Conservation (phyloP, 108 stramenopile genomes). For the Cyclotella distinguenda region DNA sequence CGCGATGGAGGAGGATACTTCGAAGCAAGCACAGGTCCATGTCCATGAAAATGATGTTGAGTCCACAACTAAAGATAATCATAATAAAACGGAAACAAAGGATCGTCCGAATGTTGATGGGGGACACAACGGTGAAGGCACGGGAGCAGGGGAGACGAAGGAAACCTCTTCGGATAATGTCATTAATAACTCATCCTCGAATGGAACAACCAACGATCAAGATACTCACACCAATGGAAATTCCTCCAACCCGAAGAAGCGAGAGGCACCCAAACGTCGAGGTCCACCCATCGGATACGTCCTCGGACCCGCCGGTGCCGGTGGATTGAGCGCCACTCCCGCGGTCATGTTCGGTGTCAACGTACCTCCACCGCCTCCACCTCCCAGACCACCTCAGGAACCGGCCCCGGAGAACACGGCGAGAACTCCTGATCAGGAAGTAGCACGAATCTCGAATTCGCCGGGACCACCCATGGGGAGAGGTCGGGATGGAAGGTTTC, state of each 20-base stretch:
- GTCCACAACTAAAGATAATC: constrained; percentile 34
- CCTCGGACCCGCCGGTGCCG: constrained; percentile 77
- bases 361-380: constrained; percentile 28
- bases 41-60: constrained; percentile 10
- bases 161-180: constrained; percentile 9
- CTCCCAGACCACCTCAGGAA: background rate
- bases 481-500: constrained; percentile 17
- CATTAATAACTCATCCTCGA: constrained; percentile 12
- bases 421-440: background rate
- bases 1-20: background rate
- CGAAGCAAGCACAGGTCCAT: background rate
- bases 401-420: background rate
- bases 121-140: background rate
- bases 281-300: constrained; percentile 81
- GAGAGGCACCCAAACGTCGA: constrained; percentile 55
- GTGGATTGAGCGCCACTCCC: constrained; percentile 7
- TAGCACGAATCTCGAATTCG: background rate
- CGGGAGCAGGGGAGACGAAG: background rate
- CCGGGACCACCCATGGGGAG: constrained; percentile 21
- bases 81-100: constrained; percentile 42
- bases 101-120: constrained; percentile 17
- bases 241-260: constrained; percentile 19
- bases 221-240: constrained; percentile 2
- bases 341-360: background rate
- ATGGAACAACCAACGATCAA: constrained; percentile 9